A percentile compares a stretch with the other conserved stretches of the same genome.
Evolutionary conservation across 371 early-diverging fungal genomes (phyloP).

Genomic region (Choanephora cucurbitarum): DNA sequence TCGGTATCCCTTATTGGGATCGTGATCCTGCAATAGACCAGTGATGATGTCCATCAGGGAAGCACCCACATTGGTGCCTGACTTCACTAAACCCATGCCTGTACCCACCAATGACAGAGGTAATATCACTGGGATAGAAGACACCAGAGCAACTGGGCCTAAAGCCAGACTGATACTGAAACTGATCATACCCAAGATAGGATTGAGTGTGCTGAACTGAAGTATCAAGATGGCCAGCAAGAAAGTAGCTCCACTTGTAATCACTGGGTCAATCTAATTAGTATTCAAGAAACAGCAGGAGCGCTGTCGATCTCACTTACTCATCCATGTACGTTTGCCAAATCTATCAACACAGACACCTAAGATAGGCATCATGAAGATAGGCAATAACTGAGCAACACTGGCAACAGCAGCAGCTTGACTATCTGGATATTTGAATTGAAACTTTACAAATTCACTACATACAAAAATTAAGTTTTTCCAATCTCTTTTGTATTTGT

Average conservation of each 20-base stretch:
- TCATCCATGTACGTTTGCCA: conserved; percentile 62
- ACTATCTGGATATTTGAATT: conserved; percentile 54
- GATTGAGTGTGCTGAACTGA: conserved; percentile 51
- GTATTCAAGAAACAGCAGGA: no score
- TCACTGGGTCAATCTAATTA: conserved; percentile 38
- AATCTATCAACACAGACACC: conserved; percentile 64
- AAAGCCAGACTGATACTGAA: conserved; percentile 68
- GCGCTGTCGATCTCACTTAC: no score
- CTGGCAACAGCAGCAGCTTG: conserved; percentile 68
- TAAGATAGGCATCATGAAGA: conserved; percentile 67
- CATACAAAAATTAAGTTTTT: conserved; percentile 1
- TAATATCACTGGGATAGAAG: conserved; percentile 65
- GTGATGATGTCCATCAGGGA: conserved; percentile 67
- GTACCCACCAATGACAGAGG: conserved; percentile 64
- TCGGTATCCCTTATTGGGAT: conserved; percentile 48
- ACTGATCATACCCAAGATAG: conserved; percentile 61
- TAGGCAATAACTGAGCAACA: conserved; percentile 67
- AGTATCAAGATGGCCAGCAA: conserved; percentile 52
- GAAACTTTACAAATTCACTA: conserved; percentile 68
- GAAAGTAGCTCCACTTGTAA: conserved; percentile 51
- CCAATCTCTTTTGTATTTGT: background rate
- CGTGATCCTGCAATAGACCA: conserved; percentile 65
- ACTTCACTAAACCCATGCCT: conserved; percentile 72
- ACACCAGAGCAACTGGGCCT: conserved; percentile 69
- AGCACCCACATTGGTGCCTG: conserved; percentile 64